Evolutionary conservation across 768 basidiomycete species (phyloP).

Genomic region (Dioszegia crocea): DNA sequence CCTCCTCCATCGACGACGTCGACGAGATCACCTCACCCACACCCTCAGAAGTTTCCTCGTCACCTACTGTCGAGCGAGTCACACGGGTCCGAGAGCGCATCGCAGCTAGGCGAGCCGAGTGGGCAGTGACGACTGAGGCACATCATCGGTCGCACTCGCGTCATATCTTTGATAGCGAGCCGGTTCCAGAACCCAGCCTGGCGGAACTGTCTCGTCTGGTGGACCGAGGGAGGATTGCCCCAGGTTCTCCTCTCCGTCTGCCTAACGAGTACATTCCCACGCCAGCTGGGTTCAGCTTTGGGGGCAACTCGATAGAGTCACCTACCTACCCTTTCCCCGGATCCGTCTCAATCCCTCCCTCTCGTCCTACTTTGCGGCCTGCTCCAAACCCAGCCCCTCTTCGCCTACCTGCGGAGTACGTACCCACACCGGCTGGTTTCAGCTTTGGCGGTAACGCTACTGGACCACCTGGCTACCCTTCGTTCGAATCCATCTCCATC

Average conservation of each 20-base stretch:
- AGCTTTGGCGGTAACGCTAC: too few relatives aligned
- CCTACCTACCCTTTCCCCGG: background rate
- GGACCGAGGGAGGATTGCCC: background rate
- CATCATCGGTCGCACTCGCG: constrained; percentile 2
- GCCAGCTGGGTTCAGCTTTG: background rate
- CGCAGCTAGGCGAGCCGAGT: background rate
- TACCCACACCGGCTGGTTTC: too few relatives aligned
- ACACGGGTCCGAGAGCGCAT: background rate
- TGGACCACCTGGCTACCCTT: too few relatives aligned
- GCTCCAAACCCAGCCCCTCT: too few relatives aligned
- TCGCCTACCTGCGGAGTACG: too few relatives aligned
- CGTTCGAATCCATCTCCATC: too few relatives aligned
- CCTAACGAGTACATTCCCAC: background rate
- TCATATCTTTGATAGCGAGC: background rate
- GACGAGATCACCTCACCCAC: background rate
- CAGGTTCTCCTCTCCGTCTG: background rate
- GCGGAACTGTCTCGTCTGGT: background rate
- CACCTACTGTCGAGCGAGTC: background rate
- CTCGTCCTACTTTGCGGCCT: too few relatives aligned
- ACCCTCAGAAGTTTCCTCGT: background rate
- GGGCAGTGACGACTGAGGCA: background rate
- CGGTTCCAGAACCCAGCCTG: background rate
- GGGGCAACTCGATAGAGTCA: background rate
- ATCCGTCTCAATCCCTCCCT: too few relatives aligned
- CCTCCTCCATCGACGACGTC: too few relatives aligned